Conservation (phyloP, 345 rosid species). For the Brassica nigra region DNA sequence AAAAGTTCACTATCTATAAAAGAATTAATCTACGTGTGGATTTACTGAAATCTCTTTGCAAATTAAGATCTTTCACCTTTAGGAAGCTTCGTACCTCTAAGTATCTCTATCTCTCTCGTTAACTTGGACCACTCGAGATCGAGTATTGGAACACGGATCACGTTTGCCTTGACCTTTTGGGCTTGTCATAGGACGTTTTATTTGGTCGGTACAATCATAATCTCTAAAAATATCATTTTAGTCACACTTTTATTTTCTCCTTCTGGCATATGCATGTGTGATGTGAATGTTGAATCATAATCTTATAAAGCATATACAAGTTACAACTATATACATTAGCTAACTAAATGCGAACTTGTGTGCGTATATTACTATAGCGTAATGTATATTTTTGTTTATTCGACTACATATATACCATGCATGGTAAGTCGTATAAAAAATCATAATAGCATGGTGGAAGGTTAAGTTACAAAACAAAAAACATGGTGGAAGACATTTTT, state of each 20-base stretch:
- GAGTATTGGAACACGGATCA: constrained; percentile 6
- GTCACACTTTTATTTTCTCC: background rate
- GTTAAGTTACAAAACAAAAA: background rate
- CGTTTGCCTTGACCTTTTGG: constrained; percentile 36
- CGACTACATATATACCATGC: background rate
- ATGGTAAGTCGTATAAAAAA: background rate
- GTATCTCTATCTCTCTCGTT: background rate
- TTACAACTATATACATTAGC: background rate
- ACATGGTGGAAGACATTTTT: background rate
- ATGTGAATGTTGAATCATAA: constrained; percentile 8
- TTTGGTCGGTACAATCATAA: constrained; percentile 33
- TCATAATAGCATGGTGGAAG: background rate
- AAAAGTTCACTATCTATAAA: background rate
- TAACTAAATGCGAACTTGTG: background rate
- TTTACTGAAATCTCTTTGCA: background rate
- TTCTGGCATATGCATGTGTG: background rate
- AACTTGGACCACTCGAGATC: constrained; percentile 32
- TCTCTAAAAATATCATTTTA: constrained; percentile 6
- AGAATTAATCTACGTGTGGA: background rate
- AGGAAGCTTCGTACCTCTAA: constrained; percentile 26
- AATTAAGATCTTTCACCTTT: background rate
- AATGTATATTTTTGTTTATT: background rate
- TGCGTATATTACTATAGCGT: background rate
- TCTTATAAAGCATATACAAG: background rate
- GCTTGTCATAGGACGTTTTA: constrained; percentile 36